Conservation (phyloP, 495 filamentous ascomycete species). For the Penicillium malachiteum region DNA sequence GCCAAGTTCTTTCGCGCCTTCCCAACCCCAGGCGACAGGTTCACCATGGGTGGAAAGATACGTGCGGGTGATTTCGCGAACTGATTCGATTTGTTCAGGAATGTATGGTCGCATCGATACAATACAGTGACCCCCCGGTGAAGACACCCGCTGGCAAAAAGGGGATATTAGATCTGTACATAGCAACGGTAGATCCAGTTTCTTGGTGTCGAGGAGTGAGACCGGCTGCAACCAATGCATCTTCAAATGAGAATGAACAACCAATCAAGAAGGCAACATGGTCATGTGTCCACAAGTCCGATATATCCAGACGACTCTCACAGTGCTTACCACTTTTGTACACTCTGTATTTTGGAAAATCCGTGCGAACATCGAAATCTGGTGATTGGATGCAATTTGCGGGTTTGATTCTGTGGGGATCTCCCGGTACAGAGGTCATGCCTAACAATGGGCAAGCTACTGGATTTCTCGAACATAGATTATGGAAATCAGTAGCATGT, state of each 20-base stretch:
- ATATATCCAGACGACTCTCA: constrained; percentile 32
- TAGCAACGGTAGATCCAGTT: constrained; percentile 42
- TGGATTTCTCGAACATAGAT: constrained; percentile 54
- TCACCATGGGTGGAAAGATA: constrained; percentile 55
- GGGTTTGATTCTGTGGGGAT: constrained; percentile 19
- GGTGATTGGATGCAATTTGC: constrained; percentile 23
- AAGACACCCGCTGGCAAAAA: constrained; percentile 54
- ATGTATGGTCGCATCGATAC: constrained; percentile 57
- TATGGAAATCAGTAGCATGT: constrained; percentile 52
- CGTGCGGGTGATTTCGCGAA: constrained; percentile 46
- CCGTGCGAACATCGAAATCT: constrained; percentile 50
- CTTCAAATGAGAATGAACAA: constrained; percentile 57
- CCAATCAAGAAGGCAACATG: constrained; percentile 59
- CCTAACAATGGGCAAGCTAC: constrained; percentile 58
- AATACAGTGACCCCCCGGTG: constrained; percentile 41
- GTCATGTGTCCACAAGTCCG: constrained; percentile 44
- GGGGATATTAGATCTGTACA: constrained; percentile 54
- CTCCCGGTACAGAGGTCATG: constrained; percentile 21
- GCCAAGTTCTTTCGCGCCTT: constrained; percentile 42
- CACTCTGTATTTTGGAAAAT: constrained; percentile 54
- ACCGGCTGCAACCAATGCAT: constrained; percentile 43
- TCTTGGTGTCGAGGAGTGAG: constrained; percentile 44
- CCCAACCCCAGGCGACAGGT: constrained; percentile 60
- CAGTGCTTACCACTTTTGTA: constrained; percentile 39
- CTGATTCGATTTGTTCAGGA: constrained; percentile 40